Evolutionary conservation across 1,284 basidiomycete genomes (phyloP).

Genomic region (Ganoderma boninense): DNA sequence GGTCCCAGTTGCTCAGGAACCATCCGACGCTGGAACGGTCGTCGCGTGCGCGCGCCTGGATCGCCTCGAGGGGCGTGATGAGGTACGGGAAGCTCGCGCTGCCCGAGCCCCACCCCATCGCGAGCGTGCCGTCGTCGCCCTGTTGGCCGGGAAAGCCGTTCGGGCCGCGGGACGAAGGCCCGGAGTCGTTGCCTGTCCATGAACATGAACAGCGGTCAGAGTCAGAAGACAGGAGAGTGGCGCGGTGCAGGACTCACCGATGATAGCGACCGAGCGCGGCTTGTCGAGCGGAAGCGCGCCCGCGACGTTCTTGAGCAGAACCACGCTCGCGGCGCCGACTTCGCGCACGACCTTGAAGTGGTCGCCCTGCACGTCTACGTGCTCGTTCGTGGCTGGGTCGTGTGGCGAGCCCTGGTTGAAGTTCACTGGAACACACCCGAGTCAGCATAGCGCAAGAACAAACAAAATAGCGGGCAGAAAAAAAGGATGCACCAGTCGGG

Average conservation of each 20-base stretch:
- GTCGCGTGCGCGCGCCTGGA: conserved; percentile 66
- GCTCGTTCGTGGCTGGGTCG: conserved; percentile 63
- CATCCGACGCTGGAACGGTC: conserved; percentile 60
- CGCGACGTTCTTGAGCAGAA: conserved; percentile 83
- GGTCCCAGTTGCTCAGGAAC: conserved; percentile 73
- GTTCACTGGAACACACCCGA: conserved; percentile 44
- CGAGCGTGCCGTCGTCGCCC: conserved; percentile 72
- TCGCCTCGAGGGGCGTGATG: conserved; percentile 73
- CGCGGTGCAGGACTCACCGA: conserved; percentile 47
- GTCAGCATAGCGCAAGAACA: too few relatives aligned
- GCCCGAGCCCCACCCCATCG: conserved; percentile 78
- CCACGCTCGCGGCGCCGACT: conserved; percentile 60
- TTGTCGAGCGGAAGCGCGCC: conserved; percentile 71
- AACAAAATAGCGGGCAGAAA: too few relatives aligned
- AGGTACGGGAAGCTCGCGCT: conserved; percentile 70
- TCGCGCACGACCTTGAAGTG: too few relatives aligned
- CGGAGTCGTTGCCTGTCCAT: conserved; percentile 58
- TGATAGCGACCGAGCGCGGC: conserved; percentile 64
- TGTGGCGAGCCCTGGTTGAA: conserved; percentile 65
- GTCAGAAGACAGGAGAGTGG: too few relatives aligned
- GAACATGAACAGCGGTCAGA: background rate
- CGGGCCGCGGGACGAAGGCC: conserved; percentile 72
- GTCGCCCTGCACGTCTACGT: conserved; percentile 73
- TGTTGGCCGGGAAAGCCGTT: conserved; percentile 76
- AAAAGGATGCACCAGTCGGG: background rate